Evolutionary conservation across 768 basidiomycete genomes (phyloP), one percentile per base, ranked within the genome.

Genomic region (Infundibulicybe gibba): DNA sequence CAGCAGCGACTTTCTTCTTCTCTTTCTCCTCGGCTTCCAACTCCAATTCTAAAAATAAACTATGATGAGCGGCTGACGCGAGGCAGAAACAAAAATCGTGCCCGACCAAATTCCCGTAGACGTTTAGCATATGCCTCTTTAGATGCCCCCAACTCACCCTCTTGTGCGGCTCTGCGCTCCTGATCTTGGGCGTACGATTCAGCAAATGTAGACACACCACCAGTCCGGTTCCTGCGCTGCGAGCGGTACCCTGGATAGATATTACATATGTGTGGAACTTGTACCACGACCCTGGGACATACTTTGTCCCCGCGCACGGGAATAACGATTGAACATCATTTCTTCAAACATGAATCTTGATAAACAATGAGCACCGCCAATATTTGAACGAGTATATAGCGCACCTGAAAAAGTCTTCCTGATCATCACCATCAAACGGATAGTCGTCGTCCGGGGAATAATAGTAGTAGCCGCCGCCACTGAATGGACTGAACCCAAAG

Each of bases 341-440:
- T 68, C 62, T 32, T 55, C 55, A 43, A 69, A 67, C 62, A 69
- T 62, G 43, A 58, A 67, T 50, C 67, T 69, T 47, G 32, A 40
- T 2, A n/a, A 38, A 44, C 32, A 32, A 32, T 14, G 31, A 33
- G 6, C 37, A 54, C 46, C 34, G 32, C 40, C 33, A 45, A 20
- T n/a, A 50, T 33, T 41, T 35, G 16, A 47, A 32, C 16, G 32
- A 19, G 33, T 13, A 33, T 17, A 43, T 34, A 13, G 49, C 47
- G 34, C 33, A 61, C 69, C 56, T 54, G 54, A 68, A 69, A 47
- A 62, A 69, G 9, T 59, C 57, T 20, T 48, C 49, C 43, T 59
- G 44, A 31, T 65, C 64, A 16, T 66, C 64, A 41, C 55, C 53
- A 48, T 66, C 61, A 45, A 66, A 45, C 10, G 55, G 58, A 39